A percentile compares a stretch with the other conserved stretches of the same genome.
phyloP scores from a whole-genome alignment of 192 early-diverging fungal species.

The Dimargaris xerosporica region DNA sequence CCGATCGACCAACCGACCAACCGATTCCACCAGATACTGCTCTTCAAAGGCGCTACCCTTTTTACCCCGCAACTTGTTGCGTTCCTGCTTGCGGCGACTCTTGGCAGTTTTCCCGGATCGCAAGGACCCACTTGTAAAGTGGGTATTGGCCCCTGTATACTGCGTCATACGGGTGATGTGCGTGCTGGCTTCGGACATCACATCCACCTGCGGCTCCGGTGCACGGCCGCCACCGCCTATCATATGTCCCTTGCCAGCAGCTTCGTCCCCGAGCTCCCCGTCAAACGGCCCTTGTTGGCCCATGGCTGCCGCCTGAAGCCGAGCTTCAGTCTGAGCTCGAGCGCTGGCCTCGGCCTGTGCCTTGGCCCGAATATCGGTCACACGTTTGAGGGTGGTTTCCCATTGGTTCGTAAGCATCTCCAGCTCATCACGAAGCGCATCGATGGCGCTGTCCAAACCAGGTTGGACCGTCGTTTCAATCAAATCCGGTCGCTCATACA shows the following conservation, averaged over 20 bases:
- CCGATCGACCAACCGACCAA: slow-evolving; percentile 40
- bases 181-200: slow-evolving; percentile 89
- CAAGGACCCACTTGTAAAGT: slow-evolving; percentile 1
- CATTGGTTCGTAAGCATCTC: slow-evolving; percentile 20
- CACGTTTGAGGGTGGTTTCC: slow-evolving; percentile 13
- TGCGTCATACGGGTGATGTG: slow-evolving; percentile 80
- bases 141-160: slow-evolving; percentile 48
- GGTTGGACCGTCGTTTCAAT: slow-evolving; percentile 62
- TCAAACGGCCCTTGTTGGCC: too few relatives aligned
- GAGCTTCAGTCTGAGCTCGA: neutral
- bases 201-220: slow-evolving; percentile 85
- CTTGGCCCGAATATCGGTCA: slow-evolving; percentile 21
- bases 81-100: slow-evolving; percentile 41
- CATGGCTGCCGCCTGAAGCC: neutral
- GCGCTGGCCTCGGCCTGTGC: slow-evolving; percentile 14
- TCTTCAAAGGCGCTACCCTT: slow-evolving; percentile 83
- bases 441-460: slow-evolving; percentile 32
- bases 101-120: slow-evolving; percentile 39
- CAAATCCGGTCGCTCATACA: slow-evolving; percentile 44
- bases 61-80: slow-evolving; percentile 72
- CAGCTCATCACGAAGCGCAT: slow-evolving; percentile 21
- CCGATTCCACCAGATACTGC: slow-evolving; percentile 65
- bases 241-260: too few relatives aligned
- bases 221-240: too few relatives aligned
- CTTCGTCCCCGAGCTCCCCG: too few relatives aligned